Percentiles rank a stretch among this genome's conserved stretches.
Evolutionary conservation across 225 moss, liverwort and hornwort genomes (phyloP).

Genomic region (Neckera pumila): DNA sequence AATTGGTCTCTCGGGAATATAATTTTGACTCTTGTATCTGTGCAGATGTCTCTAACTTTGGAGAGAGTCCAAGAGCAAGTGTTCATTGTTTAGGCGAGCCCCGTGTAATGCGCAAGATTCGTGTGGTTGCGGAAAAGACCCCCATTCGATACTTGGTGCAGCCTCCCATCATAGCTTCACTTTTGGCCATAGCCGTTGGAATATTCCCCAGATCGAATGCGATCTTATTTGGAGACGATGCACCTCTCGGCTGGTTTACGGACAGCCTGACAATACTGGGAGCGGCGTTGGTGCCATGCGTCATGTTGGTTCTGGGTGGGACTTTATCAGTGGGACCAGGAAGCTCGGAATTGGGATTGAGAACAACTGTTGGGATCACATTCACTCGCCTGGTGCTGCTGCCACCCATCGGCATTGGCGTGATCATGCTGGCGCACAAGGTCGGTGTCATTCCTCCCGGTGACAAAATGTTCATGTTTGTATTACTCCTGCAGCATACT

Average conservation of each 20-base stretch:
- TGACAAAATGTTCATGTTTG: conserved; percentile 76
- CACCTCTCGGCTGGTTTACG: conserved; percentile 64
- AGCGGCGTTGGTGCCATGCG: conserved; percentile 69
- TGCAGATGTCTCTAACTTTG: conserved; percentile 1
- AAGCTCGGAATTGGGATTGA: conserved; percentile 56
- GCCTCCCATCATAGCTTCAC: conserved; percentile 73
- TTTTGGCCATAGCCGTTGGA: conserved; percentile 65
- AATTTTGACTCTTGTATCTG: neutral
- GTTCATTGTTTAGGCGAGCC: conserved; percentile 59
- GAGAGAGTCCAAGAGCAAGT: conserved; percentile 20
- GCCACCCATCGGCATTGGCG: conserved; percentile 67
- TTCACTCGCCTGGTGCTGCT: conserved; percentile 67
- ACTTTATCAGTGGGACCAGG: conserved; percentile 68
- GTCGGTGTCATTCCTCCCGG: conserved; percentile 44
- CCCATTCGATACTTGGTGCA: conserved; percentile 78
- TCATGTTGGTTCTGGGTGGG: conserved; percentile 87
- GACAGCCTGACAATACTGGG: conserved; percentile 84
- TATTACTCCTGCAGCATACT: conserved; percentile 68
- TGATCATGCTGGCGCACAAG: conserved; percentile 41
- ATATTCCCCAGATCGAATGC: conserved; percentile 49
- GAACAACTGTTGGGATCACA: conserved; percentile 65
- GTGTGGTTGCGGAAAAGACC: conserved; percentile 73
- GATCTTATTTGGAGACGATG: conserved; percentile 52
- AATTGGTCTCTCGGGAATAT: neutral
- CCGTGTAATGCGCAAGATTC: conserved; percentile 48